Evolutionary conservation across 345 rosid species (phyloP).

Genomic region (Eucalyptus melliodora): DNA sequence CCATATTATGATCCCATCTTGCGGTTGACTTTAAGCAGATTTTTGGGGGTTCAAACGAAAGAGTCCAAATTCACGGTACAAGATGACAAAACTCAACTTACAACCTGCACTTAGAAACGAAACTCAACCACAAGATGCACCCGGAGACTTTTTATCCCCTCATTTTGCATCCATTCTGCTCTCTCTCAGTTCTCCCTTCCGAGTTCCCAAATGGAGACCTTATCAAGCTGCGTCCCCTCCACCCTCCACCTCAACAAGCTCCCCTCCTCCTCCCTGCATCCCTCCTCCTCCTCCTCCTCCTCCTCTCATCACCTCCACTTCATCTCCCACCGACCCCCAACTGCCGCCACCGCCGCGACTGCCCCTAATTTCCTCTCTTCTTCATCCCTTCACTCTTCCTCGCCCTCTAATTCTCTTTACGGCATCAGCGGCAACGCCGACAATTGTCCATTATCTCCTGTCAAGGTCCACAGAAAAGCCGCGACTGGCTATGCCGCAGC

Average conservation of each 20-base stretch:
- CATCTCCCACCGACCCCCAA: constrained; percentile 7
- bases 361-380: constrained; percentile 3
- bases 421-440: background rate
- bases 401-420: background rate
- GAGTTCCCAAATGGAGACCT: constrained; percentile 32
- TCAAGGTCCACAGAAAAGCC: constrained; percentile 26
- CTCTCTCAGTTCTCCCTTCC: background rate
- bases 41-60: background rate
- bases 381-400: background rate
- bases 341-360: constrained; percentile 4
- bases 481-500: constrained; percentile 73
- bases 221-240: constrained; percentile 40
- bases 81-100: background rate
- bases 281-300: background rate
- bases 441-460: background rate
- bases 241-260: constrained; percentile 16
- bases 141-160: background rate
- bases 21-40: background rate
- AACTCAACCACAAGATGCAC: background rate
- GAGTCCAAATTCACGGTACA: background rate
- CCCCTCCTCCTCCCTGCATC: background rate
- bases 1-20: background rate
- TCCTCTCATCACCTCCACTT: background rate
- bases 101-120: background rate
- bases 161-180: background rate